phyloP scores from a whole-genome alignment of 2,329 filamentous ascomycete genomes.

The Botrytis squamosa region DNA sequence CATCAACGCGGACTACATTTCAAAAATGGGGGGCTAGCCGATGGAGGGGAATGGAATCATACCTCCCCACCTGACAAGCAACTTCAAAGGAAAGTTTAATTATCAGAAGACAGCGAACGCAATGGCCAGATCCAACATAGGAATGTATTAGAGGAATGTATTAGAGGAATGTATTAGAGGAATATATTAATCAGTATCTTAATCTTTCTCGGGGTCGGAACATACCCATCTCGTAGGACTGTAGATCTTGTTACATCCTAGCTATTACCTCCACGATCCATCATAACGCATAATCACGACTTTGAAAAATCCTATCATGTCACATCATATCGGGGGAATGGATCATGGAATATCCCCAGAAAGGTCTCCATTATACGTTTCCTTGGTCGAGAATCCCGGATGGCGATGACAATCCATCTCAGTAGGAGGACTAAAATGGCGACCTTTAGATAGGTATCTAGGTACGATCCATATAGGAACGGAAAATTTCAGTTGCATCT shows the following conservation, averaged over 20 bases:
- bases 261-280: neutral
- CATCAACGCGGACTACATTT: neutral
- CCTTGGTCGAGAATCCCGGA: neutral
- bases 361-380: neutral
- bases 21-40: neutral
- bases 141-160: neutral
- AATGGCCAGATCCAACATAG: neutral
- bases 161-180: no score
- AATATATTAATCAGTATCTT: neutral
- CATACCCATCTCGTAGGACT: slow-evolving; percentile 1
- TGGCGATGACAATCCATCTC: neutral
- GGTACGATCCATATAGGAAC: neutral
- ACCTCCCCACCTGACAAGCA: neutral
- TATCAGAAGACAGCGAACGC: neutral
- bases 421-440: neutral
- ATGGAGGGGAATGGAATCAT: neutral
- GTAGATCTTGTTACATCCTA: neutral
- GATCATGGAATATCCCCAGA: neutral
- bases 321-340: neutral
- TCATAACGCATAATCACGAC: neutral
- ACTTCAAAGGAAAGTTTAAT: neutral
- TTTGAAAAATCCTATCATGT: neutral
- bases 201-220: neutral
- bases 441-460: neutral
- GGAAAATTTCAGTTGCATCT: neutral